These are phyloP conservation scores for Singerocomus rubriflavus DNA, from an alignment of 1,284 basidiomycete species.

Conservation along the genomic window DNA sequence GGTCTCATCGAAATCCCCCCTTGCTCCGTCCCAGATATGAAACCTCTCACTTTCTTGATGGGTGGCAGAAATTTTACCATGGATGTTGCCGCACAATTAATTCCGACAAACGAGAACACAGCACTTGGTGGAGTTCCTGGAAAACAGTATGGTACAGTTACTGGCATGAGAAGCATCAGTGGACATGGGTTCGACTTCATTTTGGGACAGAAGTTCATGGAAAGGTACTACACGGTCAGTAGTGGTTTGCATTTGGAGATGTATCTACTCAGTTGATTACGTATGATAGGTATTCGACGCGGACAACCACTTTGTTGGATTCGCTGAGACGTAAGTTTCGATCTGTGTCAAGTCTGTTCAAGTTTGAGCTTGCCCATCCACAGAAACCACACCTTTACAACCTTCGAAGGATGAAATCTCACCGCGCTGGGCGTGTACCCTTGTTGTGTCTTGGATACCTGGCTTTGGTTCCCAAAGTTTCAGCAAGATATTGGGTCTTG, in stretches of 20 bases:
- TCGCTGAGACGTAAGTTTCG: slow-evolving; percentile 28
- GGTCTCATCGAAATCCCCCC: slow-evolving; percentile 22
- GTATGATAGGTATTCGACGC: slow-evolving; percentile 24
- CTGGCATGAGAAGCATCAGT: slow-evolving; percentile 7
- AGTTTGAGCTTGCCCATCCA: background rate
- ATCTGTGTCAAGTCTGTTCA: background rate
- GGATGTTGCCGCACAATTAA: slow-evolving; percentile 25
- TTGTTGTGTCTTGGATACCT: too few relatives aligned
- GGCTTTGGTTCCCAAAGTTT: too few relatives aligned
- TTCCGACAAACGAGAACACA: slow-evolving; percentile 22
- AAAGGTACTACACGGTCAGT: slow-evolving; percentile 29
- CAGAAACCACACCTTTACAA: slow-evolving; percentile 16
- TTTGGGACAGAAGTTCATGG: slow-evolving; percentile 29
- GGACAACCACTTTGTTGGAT: slow-evolving; percentile 21
- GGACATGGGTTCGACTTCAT: slow-evolving; percentile 23
- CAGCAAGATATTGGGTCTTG: too few relatives aligned
- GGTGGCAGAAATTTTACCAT: slow-evolving; percentile 13
- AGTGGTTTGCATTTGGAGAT: background rate
- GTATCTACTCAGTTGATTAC: background rate
- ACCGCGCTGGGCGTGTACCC: background rate
- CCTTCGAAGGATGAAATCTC: background rate
- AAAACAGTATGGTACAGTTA: slow-evolving; percentile 21
- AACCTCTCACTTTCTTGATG: slow-evolving; percentile 22
- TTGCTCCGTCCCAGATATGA: slow-evolving; percentile 19
- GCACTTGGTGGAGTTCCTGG: slow-evolving; percentile 13